Evolutionary conservation across 768 basidiomycete species (phyloP).

Genomic region (Lentinula lateritia): DNA sequence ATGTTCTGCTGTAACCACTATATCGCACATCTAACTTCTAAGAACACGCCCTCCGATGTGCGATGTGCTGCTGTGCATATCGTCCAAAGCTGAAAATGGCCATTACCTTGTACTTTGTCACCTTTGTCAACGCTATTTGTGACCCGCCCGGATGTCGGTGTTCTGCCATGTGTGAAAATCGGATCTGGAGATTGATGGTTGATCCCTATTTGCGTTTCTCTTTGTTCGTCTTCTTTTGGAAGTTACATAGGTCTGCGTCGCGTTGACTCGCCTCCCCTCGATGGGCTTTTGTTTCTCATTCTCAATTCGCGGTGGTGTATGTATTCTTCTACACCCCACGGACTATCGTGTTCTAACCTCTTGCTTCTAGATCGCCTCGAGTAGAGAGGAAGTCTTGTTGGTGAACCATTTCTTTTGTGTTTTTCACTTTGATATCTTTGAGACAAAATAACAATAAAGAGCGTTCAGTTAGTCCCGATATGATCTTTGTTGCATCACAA

Average conservation of each 20-base stretch:
- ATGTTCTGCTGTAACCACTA: too few relatives aligned
- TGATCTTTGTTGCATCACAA: not conserved
- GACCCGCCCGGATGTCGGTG: slow-evolving; percentile 2
- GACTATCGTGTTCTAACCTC: not conserved
- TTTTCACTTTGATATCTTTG: not conserved
- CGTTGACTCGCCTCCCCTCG: not conserved
- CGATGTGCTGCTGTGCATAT: too few relatives aligned
- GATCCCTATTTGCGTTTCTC: slow-evolving; percentile 6
- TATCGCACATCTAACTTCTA: too few relatives aligned
- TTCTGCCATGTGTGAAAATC: not conserved
- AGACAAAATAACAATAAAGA: not conserved
- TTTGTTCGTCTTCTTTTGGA: slow-evolving; percentile 6
- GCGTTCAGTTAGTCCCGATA: not conserved
- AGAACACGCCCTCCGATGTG: not conserved
- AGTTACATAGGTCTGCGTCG: not conserved
- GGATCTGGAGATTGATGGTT: not conserved
- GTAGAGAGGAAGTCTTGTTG: not conserved
- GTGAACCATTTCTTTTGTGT: not conserved
- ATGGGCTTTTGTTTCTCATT: not conserved
- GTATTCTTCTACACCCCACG: not conserved
- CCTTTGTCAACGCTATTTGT: not conserved
- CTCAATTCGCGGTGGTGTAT: too few relatives aligned
- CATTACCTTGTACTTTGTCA: slow-evolving; percentile 4
- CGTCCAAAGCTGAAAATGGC: not conserved
- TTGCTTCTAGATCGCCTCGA: not conserved